Percentiles rank a stretch among this genome's conserved stretches.
Evolutionary conservation across 768 basidiomycete genomes (phyloP).

Genomic region (Rossbeevera mucosa): DNA sequence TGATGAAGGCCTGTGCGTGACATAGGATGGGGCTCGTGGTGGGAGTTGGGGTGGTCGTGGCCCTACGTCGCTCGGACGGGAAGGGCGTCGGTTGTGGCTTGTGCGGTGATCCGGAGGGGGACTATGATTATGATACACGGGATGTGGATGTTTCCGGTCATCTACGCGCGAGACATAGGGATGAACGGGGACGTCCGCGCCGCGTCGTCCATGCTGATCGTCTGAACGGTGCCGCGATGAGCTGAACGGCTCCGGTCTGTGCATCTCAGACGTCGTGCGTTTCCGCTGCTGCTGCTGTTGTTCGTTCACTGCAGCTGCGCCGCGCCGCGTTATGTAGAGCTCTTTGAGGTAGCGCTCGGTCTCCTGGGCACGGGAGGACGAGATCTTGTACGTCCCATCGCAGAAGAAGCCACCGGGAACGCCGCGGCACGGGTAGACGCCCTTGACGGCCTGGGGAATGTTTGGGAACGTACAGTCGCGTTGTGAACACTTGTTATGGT

Average conservation of each 20-base stretch:
- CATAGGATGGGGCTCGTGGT: conserved; percentile 9
- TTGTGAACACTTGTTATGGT: conserved; percentile 35
- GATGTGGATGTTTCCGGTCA: not conserved
- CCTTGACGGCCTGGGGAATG: conserved; percentile 26
- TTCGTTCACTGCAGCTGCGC: conserved; percentile 3
- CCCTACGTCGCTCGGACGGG: conserved; percentile 18
- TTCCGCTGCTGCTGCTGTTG: conserved; percentile 27
- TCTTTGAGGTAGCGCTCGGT: conserved; percentile 31
- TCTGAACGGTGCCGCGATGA: not conserved
- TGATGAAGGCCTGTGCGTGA: conserved; percentile 16
- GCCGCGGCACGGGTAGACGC: conserved; percentile 31
- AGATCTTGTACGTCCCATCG: conserved; percentile 32
- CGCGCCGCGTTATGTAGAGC: conserved; percentile 17
- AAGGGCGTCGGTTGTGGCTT: not conserved
- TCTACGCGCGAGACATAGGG: conserved; percentile 1
- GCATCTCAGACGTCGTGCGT: conserved; percentile 26
- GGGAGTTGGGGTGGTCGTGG: conserved; percentile 15
- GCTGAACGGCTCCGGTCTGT: conserved; percentile 18
- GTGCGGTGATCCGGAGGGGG: conserved; percentile 5
- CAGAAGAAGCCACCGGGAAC: conserved; percentile 33
- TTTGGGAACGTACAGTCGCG: conserved; percentile 32
- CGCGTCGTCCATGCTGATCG: conserved; percentile 13
- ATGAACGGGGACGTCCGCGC: conserved; percentile 4
- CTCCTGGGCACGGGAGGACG: conserved; percentile 32
- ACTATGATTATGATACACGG: not conserved